These are phyloP conservation scores for Pythium periplocum DNA, from an alignment of 352 stramenopile species.

Conservation along the genomic window DNA sequence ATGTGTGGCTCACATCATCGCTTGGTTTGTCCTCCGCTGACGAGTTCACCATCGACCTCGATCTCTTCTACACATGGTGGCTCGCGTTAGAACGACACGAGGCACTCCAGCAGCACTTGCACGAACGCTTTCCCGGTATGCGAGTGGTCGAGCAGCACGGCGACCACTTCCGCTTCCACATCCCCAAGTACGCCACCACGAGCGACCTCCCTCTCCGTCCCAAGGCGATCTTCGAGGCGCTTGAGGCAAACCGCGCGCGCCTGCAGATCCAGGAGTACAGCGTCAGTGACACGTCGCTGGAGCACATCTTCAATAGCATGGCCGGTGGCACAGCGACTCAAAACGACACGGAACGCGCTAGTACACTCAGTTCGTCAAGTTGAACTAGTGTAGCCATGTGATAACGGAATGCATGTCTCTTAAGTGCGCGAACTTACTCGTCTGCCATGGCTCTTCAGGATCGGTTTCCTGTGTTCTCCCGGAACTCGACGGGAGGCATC, in stretches of 20 bases:
- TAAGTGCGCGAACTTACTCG: too few relatives aligned
- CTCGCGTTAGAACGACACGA: conserved; percentile 8
- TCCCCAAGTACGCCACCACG: conserved; percentile 13
- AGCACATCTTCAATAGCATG: conserved; percentile 93
- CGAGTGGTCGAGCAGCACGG: conserved; percentile 64
- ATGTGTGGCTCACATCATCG: conserved; percentile 2
- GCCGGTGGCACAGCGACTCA: conserved; percentile 17
- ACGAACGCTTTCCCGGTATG: conserved; percentile 6
- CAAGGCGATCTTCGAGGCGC: conserved; percentile 54
- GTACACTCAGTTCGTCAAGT: too few relatives aligned
- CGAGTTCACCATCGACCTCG: conserved; percentile 3
- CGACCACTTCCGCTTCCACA: conserved; percentile 23
- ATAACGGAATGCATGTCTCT: too few relatives aligned
- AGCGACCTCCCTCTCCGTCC: conserved; percentile 4
- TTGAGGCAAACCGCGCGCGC: conserved; percentile 63
- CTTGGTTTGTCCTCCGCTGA: background rate
- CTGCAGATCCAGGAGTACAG: conserved; percentile 83
- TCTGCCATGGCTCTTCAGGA: too few relatives aligned
- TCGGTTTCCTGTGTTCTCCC: too few relatives aligned
- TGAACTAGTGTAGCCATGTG: too few relatives aligned
- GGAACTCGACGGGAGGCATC: too few relatives aligned
- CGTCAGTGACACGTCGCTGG: conserved; percentile 86
- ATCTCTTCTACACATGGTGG: conserved; percentile 15
- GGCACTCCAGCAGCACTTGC: conserved; percentile 13
- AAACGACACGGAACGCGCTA: background rate